Base-by-base conservation (phyloP, 345 rosid genomes). In the Cardiospermum halicacabum region DNA sequence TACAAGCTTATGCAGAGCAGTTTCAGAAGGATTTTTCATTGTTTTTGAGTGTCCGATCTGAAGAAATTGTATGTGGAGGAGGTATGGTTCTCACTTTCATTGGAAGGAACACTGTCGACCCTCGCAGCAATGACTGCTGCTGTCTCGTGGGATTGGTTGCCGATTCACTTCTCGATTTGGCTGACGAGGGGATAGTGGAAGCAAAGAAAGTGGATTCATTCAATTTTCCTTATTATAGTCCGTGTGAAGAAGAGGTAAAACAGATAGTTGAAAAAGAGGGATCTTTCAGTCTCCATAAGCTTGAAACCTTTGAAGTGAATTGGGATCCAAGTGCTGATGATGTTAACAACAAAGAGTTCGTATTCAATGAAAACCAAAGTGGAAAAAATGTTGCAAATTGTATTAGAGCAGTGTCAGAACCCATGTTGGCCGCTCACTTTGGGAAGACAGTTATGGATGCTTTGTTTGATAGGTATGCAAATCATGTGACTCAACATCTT, bases 181-280 rank as follows among this genome's bases (percentile, higher is more conserved):
- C n/a, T n/a, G n/a, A n/a, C n/a, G n/a, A n/a, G n/a, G n/a, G n/a
- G n/a, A n/a, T n/a, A n/a, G n/a, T n/a, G n/a, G n/a, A n/a, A n/a
- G n/a, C n/a, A n/a, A n/a, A n/a, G n/a, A 73, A 77, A n/a, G 21
- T 79, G 56, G 70, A 77, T 27, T 55, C 78, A 21, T 84, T 81
- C 73, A 72, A 75, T 65, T 11, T 77, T 58, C 86, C 82, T 0
- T 24, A 47, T 19, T 81, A 81, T 43, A 58, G 71, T 19, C 77
- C 84, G 0, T 75, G 19, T 48, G 56, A 28, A 58, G 66, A 53
- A 45, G 89, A 77, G 69, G 55, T 69, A 12, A 53, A 31, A 12
- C 67, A 65, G 62, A 65, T 69, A 32, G 68, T 81, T 10, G 24
- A n/a, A 28, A 70, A 62, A 22, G 77, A 80, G 19, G 81, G 83